These are phyloP conservation scores for Leptographium lundbergii DNA, from an alignment of 2,329 filamentous ascomycete species.

Conservation along the genomic window DNA sequence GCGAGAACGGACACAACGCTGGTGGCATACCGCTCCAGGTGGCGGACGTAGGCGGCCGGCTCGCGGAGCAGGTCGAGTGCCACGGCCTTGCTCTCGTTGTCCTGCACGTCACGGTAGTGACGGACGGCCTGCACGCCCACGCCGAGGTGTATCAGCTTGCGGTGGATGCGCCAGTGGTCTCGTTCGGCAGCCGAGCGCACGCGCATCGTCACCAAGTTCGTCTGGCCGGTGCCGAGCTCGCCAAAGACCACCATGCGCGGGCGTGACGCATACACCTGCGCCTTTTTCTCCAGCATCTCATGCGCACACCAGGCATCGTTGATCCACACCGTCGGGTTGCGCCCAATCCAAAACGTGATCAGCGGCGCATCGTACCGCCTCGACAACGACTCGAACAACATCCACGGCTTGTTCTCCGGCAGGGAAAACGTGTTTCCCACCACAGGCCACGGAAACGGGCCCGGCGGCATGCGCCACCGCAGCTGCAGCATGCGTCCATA, in stretches of 20 bases:
- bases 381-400: constrained; percentile 41
- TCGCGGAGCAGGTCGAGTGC: constrained; percentile 33
- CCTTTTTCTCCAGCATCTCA: constrained; percentile 41
- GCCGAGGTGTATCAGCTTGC: constrained; percentile 38
- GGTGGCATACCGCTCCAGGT: constrained; percentile 40
- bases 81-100: constrained; percentile 44
- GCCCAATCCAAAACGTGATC: constrained; percentile 45
- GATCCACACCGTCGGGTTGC: constrained; percentile 33
- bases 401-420: constrained; percentile 42
- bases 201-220: constrained; percentile 31
- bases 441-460: constrained; percentile 39
- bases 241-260: constrained; percentile 36
- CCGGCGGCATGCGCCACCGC: constrained; percentile 38
- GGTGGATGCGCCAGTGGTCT: constrained; percentile 29
- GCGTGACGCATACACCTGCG: constrained; percentile 35
- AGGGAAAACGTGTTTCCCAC: constrained; percentile 43
- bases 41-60: constrained; percentile 35
- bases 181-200: constrained; percentile 25
- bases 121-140: constrained; percentile 43
- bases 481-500: constrained; percentile 37
- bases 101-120: constrained; percentile 39
- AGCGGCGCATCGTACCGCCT: constrained; percentile 34
- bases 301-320: constrained; percentile 36
- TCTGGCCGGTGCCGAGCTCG: constrained; percentile 31
- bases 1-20: constrained; percentile 43